Evolutionary conservation across 192 early-diverging fungal species (phyloP).

Genomic region (Lunasporangiospora selenospora): DNA sequence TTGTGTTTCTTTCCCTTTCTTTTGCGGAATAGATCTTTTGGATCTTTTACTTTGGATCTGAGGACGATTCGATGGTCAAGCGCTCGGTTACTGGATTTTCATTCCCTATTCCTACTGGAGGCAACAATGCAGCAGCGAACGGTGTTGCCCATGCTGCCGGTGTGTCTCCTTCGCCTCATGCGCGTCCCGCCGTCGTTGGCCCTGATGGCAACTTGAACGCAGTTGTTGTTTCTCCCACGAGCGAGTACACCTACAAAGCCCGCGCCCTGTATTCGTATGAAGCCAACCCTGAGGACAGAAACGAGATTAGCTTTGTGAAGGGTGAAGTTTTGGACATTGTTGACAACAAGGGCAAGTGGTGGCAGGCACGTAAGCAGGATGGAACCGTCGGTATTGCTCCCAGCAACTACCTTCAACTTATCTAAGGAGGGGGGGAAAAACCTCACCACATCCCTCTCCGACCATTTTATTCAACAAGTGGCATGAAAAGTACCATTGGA

Average conservation of each 20-base stretch:
- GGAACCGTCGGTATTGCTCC: slow-evolving; percentile 88
- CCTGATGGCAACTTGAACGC: slow-evolving; percentile 27
- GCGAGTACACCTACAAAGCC: slow-evolving; percentile 65
- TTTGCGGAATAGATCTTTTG: slow-evolving; percentile 60
- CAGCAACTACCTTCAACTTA: slow-evolving; percentile 74
- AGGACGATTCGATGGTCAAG: slow-evolving; percentile 57
- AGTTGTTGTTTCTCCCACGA: slow-evolving; percentile 52
- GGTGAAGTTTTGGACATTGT: slow-evolving; percentile 86
- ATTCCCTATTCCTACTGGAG: slow-evolving; percentile 18
- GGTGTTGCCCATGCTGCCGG: slow-evolving; percentile 49
- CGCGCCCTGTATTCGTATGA: slow-evolving; percentile 80
- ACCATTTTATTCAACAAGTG: neutral
- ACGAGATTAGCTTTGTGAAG: slow-evolving; percentile 90
- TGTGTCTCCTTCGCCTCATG: slow-evolving; percentile 38
- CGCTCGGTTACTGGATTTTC: slow-evolving; percentile 37
- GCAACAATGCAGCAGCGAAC: slow-evolving; percentile 37
- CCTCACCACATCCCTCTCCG: neutral
- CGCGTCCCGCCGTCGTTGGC: neutral
- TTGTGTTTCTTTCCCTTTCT: slow-evolving; percentile 15
- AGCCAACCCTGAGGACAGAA: slow-evolving; percentile 89
- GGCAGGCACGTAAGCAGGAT: slow-evolving; percentile 87
- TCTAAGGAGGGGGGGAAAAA: slow-evolving; percentile 12
- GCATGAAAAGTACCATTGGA: too few relatives aligned
- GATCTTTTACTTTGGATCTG: slow-evolving; percentile 73
- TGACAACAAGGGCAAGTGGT: slow-evolving; percentile 97